Evolutionary conservation across 225 moss, liverwort and hornwort genomes (phyloP).

Genomic region (Bryoerythrophyllum caledonicum): DNA sequence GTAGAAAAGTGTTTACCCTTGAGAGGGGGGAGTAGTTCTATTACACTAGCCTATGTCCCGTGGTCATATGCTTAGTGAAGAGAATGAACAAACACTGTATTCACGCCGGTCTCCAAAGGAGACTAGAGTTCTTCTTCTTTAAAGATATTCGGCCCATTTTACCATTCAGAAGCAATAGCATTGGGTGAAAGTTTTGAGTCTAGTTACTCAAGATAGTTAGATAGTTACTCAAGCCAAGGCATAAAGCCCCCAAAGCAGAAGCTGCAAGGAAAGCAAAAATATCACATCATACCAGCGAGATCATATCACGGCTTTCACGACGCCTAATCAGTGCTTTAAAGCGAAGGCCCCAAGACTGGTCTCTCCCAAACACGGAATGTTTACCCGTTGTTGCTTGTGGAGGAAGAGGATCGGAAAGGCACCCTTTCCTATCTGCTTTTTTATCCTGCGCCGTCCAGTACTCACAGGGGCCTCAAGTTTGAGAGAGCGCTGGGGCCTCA

Average conservation of each 20-base stretch:
- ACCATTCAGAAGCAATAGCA: too few species aligned
- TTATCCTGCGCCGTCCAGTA: slow-evolving; percentile 9
- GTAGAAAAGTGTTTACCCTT: too few species aligned
- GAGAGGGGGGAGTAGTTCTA: too few species aligned
- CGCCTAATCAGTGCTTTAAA: background rate
- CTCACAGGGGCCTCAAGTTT: background rate
- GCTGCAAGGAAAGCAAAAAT: background rate
- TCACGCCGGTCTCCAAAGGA: too few species aligned
- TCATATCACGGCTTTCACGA: background rate
- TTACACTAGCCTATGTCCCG: too few species aligned
- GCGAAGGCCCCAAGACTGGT: background rate
- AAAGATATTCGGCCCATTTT: too few species aligned
- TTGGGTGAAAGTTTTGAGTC: too few species aligned
- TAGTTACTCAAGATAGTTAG: too few species aligned
- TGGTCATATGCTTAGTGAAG: too few species aligned
- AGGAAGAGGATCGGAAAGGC: background rate
- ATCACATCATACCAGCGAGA: background rate
- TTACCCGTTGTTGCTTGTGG: background rate
- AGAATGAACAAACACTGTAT: too few species aligned
- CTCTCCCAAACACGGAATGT: background rate
- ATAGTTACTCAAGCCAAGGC: too few species aligned
- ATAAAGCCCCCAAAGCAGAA: background rate
- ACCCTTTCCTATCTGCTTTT: slow-evolving; percentile 4
- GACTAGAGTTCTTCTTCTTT: too few species aligned
- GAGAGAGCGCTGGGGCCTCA: slow-evolving; percentile 4